Percentiles rank a stretch among this genome's conserved stretches.
Evolutionary conservation across 306 rosid genomes (phyloP).

Genomic region (Coriaria nepalensis): DNA sequence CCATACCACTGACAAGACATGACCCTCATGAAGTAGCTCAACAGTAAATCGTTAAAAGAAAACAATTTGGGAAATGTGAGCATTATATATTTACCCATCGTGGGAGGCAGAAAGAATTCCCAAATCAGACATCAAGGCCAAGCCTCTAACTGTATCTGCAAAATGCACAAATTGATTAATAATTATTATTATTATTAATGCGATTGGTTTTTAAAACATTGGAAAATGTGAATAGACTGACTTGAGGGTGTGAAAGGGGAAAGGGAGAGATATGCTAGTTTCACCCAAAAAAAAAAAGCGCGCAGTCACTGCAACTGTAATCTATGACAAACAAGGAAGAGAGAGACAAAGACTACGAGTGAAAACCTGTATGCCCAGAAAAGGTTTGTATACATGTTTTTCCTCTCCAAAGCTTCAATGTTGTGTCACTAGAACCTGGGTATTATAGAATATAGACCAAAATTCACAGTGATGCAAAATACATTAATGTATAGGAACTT

Average conservation of each 20-base stretch:
- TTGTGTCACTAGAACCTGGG: slow-evolving; percentile 80
- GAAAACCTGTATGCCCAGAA: slow-evolving; percentile 71
- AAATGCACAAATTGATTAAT: background rate
- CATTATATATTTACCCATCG: slow-evolving; percentile 56
- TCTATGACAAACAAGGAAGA: too few relatives aligned
- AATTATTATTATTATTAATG: too few relatives aligned
- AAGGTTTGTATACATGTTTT: slow-evolving; percentile 62
- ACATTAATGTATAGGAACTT: background rate
- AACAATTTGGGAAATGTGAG: background rate
- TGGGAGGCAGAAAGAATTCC: slow-evolving; percentile 91
- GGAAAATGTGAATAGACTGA: too few relatives aligned
- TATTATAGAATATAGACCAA: slow-evolving; percentile 16
- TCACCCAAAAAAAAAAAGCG: too few relatives aligned
- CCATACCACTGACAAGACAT: too few relatives aligned
- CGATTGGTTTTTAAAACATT: too few relatives aligned
- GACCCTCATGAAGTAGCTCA: background rate
- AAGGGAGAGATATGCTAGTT: too few relatives aligned
- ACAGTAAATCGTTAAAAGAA: background rate
- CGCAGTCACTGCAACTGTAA: too few relatives aligned
- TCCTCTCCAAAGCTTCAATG: slow-evolving; percentile 84
- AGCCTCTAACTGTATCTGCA: slow-evolving; percentile 88
- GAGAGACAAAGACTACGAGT: background rate
- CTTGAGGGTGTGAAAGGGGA: too few relatives aligned
- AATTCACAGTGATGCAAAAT: background rate
- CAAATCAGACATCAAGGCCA: slow-evolving; percentile 74